Conservation (phyloP, 1,284 basidiomycete species). For the Puccinia triticina region DNA sequence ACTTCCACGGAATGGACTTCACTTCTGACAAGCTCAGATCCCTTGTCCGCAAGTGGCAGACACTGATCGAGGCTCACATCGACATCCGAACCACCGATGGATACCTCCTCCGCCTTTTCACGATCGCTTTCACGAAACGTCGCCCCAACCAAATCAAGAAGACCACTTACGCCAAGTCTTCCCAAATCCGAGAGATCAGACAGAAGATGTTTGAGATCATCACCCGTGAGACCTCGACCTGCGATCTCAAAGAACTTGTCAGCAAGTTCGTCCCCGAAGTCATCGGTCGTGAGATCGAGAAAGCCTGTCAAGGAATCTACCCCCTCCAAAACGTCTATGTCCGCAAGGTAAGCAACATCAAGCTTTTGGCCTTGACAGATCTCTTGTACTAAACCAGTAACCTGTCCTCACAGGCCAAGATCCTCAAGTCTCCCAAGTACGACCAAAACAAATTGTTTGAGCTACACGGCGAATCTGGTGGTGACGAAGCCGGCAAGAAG, state of each 20-base stretch:
- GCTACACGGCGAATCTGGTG: conserved; percentile 82
- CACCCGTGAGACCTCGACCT: conserved; percentile 90
- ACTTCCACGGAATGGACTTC: conserved; percentile 99
- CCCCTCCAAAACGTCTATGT: conserved; percentile 98
- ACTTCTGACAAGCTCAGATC: conserved; percentile 99
- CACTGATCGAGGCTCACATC: conserved; percentile 96
- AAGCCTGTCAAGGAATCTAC: conserved; percentile 93
- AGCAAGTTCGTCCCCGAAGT: conserved; percentile 99
- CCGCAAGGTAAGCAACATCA: conserved; percentile 70
- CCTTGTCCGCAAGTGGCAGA: conserved; percentile 99
- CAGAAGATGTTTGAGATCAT: conserved; percentile 99
- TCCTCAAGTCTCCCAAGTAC: conserved; percentile 96
- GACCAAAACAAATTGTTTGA: conserved; percentile 93
- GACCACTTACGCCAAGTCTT: conserved; percentile 96
- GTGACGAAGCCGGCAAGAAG: conserved; percentile 56
- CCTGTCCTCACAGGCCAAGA: conserved; percentile 61
- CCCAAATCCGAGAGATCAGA: conserved; percentile 95
- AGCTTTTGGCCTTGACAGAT: neutral
- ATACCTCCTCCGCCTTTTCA: conserved; percentile 97
- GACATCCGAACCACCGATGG: conserved; percentile 99
- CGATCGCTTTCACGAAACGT: conserved; percentile 98
- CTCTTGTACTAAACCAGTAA: neutral
- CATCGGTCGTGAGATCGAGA: conserved; percentile 99
- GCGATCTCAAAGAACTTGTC: conserved; percentile 95
- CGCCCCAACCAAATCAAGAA: conserved; percentile 96